Evolutionary conservation across 2,329 filamentous ascomycete genomes (phyloP).

Genomic region (Ophiostoma piceae): DNA sequence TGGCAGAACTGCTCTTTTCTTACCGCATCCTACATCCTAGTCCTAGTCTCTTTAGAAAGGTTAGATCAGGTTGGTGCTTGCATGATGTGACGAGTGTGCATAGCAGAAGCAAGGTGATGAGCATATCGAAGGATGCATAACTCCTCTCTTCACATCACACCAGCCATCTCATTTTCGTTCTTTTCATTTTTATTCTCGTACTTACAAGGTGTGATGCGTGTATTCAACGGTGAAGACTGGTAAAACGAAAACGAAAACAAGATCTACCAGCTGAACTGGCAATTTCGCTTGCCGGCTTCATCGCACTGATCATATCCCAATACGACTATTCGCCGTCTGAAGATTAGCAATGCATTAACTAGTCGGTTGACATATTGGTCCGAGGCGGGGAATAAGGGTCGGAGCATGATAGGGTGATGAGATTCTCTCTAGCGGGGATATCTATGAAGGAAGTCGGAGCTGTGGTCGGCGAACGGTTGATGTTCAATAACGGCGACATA

Average conservation of each 20-base stretch:
- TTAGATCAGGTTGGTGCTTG: background rate
- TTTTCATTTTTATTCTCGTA: no score
- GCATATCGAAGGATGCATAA: background rate
- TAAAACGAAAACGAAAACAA: background rate
- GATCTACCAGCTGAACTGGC: background rate
- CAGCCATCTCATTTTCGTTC: background rate
- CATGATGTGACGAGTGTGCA: background rate
- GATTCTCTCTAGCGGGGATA: background rate
- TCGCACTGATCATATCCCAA: background rate
- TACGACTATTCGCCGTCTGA: background rate
- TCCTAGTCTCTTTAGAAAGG: background rate
- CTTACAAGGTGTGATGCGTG: background rate
- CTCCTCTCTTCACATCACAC: background rate
- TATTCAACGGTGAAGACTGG: background rate
- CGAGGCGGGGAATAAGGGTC: background rate
- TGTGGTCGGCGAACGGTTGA: background rate
- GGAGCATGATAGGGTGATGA: slow-evolving; percentile 6
- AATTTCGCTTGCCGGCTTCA: background rate
- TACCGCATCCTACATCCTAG: background rate
- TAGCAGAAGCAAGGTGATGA: background rate
- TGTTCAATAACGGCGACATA: no score
- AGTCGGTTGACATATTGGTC: slow-evolving; percentile 4
- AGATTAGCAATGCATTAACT: background rate
- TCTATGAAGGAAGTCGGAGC: background rate
- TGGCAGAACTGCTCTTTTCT: background rate